phyloP scores from a whole-genome alignment of 495 filamentous ascomycete species.

The Penicillium steckii region DNA sequence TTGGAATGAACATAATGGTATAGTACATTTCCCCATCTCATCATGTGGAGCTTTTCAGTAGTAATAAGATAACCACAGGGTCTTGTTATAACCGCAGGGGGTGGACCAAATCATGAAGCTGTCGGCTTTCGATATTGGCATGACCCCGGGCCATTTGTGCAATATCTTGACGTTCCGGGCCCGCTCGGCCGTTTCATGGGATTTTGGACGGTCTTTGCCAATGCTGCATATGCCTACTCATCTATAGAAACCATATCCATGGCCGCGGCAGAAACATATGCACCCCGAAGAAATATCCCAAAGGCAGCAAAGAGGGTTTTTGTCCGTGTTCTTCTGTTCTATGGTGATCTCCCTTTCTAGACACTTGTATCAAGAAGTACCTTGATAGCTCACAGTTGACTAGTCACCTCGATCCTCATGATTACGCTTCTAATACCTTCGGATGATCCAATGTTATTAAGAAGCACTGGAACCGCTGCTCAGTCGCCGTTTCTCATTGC shows the following conservation, averaged over 20 bases:
- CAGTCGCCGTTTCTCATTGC: constrained; percentile 53
- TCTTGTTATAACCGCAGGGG: constrained; percentile 42
- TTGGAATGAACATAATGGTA: constrained; percentile 47
- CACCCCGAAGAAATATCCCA: constrained; percentile 69
- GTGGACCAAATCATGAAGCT: constrained; percentile 9
- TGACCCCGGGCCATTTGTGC: constrained; percentile 19
- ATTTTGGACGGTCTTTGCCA: constrained; percentile 68
- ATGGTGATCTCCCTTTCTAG: constrained; percentile 42
- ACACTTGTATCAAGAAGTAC: not conserved
- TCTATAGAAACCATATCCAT: constrained; percentile 66
- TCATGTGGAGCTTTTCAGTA: not conserved
- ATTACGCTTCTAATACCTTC: constrained; percentile 54
- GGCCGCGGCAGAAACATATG: constrained; percentile 59
- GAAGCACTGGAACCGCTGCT: constrained; percentile 46
- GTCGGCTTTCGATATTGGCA: constrained; percentile 19
- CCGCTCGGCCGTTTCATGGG: constrained; percentile 56
- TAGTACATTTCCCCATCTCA: not conserved
- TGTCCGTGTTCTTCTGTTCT: constrained; percentile 67
- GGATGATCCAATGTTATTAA: constrained; percentile 46
- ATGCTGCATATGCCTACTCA: constrained; percentile 70
- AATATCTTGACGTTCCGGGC: constrained; percentile 14
- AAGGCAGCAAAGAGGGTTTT: constrained; percentile 72
- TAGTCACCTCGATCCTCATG: constrained; percentile 37
- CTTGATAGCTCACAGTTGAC: not conserved
- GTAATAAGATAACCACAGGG: constrained; percentile 1